Evolutionary conservation across 148 eudicot genomes (phyloP).

Genomic region (Rhododendron simsii): DNA sequence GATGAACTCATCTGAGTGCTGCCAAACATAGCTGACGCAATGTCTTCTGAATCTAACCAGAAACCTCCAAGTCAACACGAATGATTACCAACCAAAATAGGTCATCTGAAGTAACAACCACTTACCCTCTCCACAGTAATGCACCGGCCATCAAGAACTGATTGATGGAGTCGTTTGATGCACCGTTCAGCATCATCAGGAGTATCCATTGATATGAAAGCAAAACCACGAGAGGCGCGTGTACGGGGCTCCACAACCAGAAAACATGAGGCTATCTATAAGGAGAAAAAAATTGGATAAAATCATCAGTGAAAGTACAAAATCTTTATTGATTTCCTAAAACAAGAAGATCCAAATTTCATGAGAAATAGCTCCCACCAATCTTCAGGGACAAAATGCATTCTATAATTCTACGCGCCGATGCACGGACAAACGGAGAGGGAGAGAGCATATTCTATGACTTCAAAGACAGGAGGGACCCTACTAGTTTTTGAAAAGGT

Average conservation of each 20-base stretch:
- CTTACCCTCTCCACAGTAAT: conserved; percentile 97
- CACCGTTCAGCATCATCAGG: conserved; percentile 82
- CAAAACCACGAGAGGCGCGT: conserved; percentile 88
- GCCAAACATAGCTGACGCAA: conserved; percentile 90
- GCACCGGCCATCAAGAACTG: conserved; percentile 88
- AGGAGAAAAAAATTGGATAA: neutral
- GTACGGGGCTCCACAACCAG: conserved; percentile 94
- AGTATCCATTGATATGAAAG: conserved; percentile 74
- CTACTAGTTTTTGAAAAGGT: neutral
- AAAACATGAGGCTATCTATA: conserved; percentile 57
- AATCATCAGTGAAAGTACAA: neutral
- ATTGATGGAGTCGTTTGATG: conserved; percentile 77
- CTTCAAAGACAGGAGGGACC: neutral
- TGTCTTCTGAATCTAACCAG: conserved; percentile 91
- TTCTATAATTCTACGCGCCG: neutral
- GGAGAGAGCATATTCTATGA: neutral
- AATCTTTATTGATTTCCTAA: neutral
- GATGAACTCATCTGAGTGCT: conserved; percentile 97
- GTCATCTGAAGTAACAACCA: conserved; percentile 13
- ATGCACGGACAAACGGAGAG: neutral
- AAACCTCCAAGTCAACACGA: conserved; percentile 74
- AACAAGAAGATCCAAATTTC: neutral
- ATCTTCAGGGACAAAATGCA: neutral
- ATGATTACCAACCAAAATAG: conserved; percentile 33
- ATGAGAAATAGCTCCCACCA: neutral